Base-by-base conservation (phyloP, 1,139 yeast species). In the Yamadazyma atlantica region DNA sequence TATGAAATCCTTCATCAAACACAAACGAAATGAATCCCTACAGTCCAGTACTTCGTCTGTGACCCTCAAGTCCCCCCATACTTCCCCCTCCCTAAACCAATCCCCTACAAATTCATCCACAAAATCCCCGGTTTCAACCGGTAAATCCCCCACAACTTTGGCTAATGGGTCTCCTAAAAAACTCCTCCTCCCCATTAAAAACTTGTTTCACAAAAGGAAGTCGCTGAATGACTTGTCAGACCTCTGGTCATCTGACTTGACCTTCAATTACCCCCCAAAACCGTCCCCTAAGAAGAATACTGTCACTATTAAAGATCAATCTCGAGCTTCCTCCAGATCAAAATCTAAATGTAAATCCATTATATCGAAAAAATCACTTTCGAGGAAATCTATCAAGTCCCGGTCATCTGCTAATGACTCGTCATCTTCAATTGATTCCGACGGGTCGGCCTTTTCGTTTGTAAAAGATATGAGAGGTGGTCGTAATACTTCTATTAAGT, bases 401-500 rank as follows among this genome's bases (percentile, higher is more conserved):
- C 37, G 19, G 23, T 25, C 19, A 4, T 41, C 43, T 3, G 29
- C 23, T 2, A n/a, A 14, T 18, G 37, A 36, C 15, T 39, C 38
- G 21, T 33, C 36, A 3, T 45, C 45, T 4, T 44, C 49, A 2
- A 15, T 36, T 17, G 47, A 37, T 8, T 45, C 53, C 3, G 36
- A 34, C 16, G 50, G 36, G 23, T 49, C 54, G 12, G 45, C 41
- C 16, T 81, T 81, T 50, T 80, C 85, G 0, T 81, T 81, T 50
- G 82, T 79, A 32, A 65, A 70, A 39, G 80, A 75, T 40, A 61
- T 62, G 37, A 65, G 64, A 12, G 76, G 78, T 16, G 86, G 85
- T 2, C 59, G 86, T 48, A 80, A 80, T 43, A 71, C 81, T 0
- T 80, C 85, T 0, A 75, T 80, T 9, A 78, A 80, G 49, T 81